These are phyloP conservation scores for Agroathelia rolfsii DNA, from an alignment of 1,284 basidiomycete species.

Conservation along the genomic window DNA sequence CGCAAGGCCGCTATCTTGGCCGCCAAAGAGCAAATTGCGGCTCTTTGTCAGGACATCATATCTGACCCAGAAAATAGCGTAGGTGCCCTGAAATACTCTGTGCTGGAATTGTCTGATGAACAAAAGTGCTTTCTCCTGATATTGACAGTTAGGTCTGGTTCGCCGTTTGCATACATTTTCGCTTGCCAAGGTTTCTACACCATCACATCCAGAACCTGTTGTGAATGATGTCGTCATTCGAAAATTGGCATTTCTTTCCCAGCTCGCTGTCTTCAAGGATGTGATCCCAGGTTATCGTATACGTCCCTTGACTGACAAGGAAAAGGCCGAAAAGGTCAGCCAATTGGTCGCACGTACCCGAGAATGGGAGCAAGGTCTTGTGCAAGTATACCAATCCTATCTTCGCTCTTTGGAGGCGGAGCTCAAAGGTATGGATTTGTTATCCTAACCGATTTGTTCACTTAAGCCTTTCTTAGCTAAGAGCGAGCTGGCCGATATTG, in stretches of 20 bases:
- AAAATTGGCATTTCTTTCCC: conserved; percentile 82
- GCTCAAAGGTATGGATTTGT: conserved; percentile 62
- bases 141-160: conserved; percentile 77
- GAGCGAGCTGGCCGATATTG: conserved; percentile 60
- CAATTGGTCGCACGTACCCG: conserved; percentile 86
- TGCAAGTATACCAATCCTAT: conserved; percentile 83
- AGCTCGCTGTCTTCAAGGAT: conserved; percentile 93
- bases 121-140: conserved; percentile 6
- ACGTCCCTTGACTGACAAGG: conserved; percentile 80
- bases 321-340: conserved; percentile 89
- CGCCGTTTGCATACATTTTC: conserved; percentile 83
- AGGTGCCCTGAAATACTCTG: conserved; percentile 19
- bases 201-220: conserved; percentile 56
- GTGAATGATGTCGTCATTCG: conserved; percentile 78
- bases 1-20: conserved; percentile 60
- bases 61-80: conserved; percentile 80
- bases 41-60: conserved; percentile 82
- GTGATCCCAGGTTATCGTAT: conserved; percentile 89
- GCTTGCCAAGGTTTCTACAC: conserved; percentile 57
- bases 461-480: conserved; percentile 41
- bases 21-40: conserved; percentile 86
- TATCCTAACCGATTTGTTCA: conserved; percentile 8
- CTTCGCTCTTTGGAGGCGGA: conserved; percentile 80
- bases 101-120: conserved; percentile 13
- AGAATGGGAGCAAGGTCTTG: conserved; percentile 96